Evolutionary conservation across 768 basidiomycete species (phyloP), one percentile per base, ranked within the genome.

Genomic region (Daedalea quercina): DNA sequence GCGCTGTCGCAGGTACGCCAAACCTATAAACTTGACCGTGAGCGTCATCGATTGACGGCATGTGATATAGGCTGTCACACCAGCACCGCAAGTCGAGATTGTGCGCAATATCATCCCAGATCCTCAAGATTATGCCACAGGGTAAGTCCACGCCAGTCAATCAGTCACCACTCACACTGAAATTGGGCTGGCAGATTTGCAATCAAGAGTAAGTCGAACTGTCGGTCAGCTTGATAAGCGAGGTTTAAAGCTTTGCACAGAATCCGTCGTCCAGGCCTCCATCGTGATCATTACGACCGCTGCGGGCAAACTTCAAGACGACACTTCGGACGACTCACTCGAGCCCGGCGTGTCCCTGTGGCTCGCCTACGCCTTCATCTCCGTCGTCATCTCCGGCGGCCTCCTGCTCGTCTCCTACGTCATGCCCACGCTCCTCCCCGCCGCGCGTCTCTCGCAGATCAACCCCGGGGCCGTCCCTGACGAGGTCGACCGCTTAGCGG

Each of bases 211-310:
- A 56, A 19, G 66, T 55, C 11, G 2, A 26, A 33, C 20, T 17
- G 25, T 52, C 24, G 22, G 24, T n/a, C 2, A 37, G 6, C n/a
- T 33, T 3, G 52, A 35, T 20, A 51, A 49, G 41, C 31, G 31
- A 31, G 9, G 42, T 51, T 31, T 52, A 41, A 12, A 6, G 15
- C 37, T 40, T 20, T 37, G 11, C 12, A 19, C 57, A 73, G 72
- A 74, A 59, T 74, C 72, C 25, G 67, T 72, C 24, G 69, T 73
- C 1, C 73, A 74, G 56, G 72, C 68, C 8, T 70, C 69, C 26
- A 70, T 73, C 44, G 71, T 73, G 23, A 73, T 74, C 56, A 71
- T 73, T 58, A 72, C 73, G 9, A 71, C 67, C 17, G 72, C 69
- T 0, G 71, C 72, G 2, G 72, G 73, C 19, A 69, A 69, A 52